These are phyloP conservation scores for Persicaria maculosa DNA, from an alignment of 148 eudicot genomes.

Conservation along the genomic window DNA sequence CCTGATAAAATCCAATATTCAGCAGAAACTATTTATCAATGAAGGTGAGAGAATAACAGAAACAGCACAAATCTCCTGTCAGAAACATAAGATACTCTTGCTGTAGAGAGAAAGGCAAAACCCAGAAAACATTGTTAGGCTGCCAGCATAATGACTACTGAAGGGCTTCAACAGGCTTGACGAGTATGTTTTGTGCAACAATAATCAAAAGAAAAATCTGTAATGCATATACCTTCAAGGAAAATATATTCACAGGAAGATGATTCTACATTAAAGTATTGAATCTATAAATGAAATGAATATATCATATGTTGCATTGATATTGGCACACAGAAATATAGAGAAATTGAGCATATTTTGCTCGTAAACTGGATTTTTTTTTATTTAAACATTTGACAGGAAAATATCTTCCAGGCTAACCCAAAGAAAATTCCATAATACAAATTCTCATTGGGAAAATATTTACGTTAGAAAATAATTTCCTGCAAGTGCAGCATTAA, in stretches of 20 bases:
- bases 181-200: too few species aligned
- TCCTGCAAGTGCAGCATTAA: background rate
- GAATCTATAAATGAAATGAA: too few species aligned
- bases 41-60: background rate
- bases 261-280: too few species aligned
- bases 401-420: background rate
- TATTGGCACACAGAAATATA: background rate
- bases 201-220: too few species aligned
- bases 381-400: background rate
- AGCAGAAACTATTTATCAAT: background rate
- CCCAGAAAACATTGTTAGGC: background rate
- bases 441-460: background rate
- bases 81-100: too few species aligned
- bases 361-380: background rate
- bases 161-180: too few species aligned
- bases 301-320: background rate
- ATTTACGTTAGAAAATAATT: background rate
- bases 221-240: too few species aligned
- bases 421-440: background rate
- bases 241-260: too few species aligned
- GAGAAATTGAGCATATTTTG: too few species aligned
- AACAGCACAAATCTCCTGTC: too few species aligned
- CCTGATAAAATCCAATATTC: constrained; percentile 20
- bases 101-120: background rate
- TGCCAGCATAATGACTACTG: background rate